A percentile compares a stretch with the other conserved stretches of the same genome.
Conservation (phyloP, 2,329 filamentous ascomycete species). For the Colletotrichum kahawae region DNA sequence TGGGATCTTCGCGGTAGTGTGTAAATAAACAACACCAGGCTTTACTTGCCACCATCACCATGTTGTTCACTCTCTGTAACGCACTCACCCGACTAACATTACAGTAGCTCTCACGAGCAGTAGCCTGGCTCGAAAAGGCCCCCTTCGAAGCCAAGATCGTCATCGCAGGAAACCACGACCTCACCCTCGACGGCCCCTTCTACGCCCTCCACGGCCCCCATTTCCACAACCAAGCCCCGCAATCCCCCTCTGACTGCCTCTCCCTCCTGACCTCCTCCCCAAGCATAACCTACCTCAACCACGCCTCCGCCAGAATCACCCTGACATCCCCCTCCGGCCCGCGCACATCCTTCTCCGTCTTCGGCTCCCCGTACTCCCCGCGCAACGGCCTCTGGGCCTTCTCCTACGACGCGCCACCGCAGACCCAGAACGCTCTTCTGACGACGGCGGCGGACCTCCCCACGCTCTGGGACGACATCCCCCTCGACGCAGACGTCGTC, state of each 20-base stretch:
- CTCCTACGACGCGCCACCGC: conserved; percentile 52
- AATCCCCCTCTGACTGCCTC: conserved; percentile 59
- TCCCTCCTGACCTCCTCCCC: conserved; percentile 57
- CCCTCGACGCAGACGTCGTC: conserved; percentile 66
- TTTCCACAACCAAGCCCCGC: conserved; percentile 61
- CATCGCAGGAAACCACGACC: conserved; percentile 77
- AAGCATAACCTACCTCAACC: conserved; percentile 68
- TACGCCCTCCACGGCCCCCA: conserved; percentile 56
- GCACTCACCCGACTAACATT: not conserved
- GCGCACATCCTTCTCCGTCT: conserved; percentile 67
- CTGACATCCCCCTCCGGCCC: conserved; percentile 61
- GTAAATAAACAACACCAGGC: not conserved
- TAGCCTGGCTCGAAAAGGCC: conserved; percentile 70
- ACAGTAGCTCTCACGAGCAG: conserved; percentile 56
- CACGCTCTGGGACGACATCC: conserved; percentile 66
- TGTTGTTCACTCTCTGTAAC: too few relatives aligned
- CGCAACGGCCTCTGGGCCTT: conserved; percentile 68
- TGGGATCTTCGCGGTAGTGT: not conserved
- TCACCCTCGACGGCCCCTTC: conserved; percentile 71
- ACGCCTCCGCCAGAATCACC: conserved; percentile 58
- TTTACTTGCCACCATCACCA: not conserved
- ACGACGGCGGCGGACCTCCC: conserved; percentile 27
- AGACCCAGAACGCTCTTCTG: not conserved
- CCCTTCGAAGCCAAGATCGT: conserved; percentile 75
- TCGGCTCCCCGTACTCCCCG: conserved; percentile 73